Evolutionary conservation across 495 filamentous ascomycete genomes (phyloP).

Genomic region (Chaetomium cochliodes): DNA sequence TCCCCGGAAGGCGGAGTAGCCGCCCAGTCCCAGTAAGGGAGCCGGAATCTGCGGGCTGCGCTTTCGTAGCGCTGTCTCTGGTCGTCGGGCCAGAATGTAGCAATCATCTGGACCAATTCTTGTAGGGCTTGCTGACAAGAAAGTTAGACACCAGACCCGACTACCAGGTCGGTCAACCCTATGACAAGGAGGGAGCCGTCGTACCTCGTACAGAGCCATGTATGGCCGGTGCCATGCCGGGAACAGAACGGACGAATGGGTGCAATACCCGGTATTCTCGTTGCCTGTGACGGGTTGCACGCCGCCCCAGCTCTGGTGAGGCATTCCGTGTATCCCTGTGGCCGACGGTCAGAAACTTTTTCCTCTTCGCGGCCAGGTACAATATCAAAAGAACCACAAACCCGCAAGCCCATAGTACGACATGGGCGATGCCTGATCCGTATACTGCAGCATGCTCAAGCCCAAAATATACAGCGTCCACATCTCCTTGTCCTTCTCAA

Average conservation of each 20-base stretch:
- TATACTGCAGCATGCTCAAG: conserved; percentile 54
- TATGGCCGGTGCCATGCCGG: conserved; percentile 73
- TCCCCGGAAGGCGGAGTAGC: conserved; percentile 47
- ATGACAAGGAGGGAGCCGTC: conserved; percentile 11
- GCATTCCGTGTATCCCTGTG: conserved; percentile 64
- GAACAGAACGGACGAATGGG: conserved; percentile 64
- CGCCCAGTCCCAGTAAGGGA: conserved; percentile 72
- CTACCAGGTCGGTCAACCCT: not conserved
- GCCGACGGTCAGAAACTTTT: conserved; percentile 11
- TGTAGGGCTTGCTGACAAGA: conserved; percentile 55
- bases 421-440: conserved; percentile 50
- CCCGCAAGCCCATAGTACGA: conserved; percentile 60
- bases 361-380: not conserved
- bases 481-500: conserved; percentile 55
- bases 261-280: conserved; percentile 59
- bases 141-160: conserved; percentile 20
- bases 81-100: conserved; percentile 50
- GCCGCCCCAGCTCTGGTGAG: conserved; percentile 56
- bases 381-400: conserved; percentile 15
- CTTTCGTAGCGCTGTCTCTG: conserved; percentile 46
- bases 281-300: conserved; percentile 50
- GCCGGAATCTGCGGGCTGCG: conserved; percentile 56
- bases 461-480: conserved; percentile 62
- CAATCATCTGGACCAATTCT: conserved; percentile 51
- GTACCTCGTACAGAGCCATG: conserved; percentile 64